phyloP scores from a whole-genome alignment of 192 early-diverging fungal species.

The Rhizoclosmatium globosum region DNA sequence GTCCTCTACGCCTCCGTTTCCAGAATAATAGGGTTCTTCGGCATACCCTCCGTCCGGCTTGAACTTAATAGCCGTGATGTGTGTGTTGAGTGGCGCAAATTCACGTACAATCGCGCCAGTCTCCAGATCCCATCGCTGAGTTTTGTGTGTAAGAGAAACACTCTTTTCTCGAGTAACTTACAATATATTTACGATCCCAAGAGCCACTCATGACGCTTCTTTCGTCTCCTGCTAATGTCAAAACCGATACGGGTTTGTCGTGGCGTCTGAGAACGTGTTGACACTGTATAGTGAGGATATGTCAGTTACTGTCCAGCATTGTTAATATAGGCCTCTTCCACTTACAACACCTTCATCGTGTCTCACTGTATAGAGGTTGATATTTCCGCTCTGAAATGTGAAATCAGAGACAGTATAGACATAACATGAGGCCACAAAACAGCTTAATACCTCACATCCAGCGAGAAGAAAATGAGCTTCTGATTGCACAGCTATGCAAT shows the following conservation, averaged over 20 bases:
- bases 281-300: conserved; percentile 50
- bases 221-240: conserved; percentile 85
- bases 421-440: not conserved
- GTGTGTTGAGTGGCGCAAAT: conserved; percentile 52
- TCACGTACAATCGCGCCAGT: conserved; percentile 72
- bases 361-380: conserved; percentile 87
- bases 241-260: conserved; percentile 81
- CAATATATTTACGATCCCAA: conserved; percentile 89
- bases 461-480: conserved; percentile 86
- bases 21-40: not conserved
- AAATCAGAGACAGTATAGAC: not conserved
- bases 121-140: conserved; percentile 81
- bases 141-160: not conserved
- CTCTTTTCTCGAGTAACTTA: conserved; percentile 49
- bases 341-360: conserved; percentile 88
- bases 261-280: conserved; percentile 86
- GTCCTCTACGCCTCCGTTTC: not conserved
- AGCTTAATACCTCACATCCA: conserved; percentile 67
- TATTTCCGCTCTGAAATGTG: conserved; percentile 69
- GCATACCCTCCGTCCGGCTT: not conserved
- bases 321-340: too few relatives aligned
- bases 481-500: conserved; percentile 91
- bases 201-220: conserved; percentile 87
- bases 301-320: not conserved
- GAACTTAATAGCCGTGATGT: conserved; percentile 19